Evolutionary conservation across 139 green algal species (phyloP).

Genomic region (Chlorella sp.): DNA sequence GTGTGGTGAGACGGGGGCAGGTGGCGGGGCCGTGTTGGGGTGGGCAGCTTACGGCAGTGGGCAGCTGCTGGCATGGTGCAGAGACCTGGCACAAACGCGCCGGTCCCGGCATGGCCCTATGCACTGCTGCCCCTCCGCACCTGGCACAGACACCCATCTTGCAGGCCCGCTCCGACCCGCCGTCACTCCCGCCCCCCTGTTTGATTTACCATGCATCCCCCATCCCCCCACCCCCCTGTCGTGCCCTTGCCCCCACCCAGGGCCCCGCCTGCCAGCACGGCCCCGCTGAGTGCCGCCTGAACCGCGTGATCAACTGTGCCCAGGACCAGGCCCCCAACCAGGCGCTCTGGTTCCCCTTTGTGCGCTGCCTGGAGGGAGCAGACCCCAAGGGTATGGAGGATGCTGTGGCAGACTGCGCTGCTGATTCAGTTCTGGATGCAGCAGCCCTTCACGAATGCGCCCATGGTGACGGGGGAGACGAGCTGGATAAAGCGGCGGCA

Average conservation of each 20-base stretch:
- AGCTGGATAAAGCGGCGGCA: slow-evolving; percentile 31
- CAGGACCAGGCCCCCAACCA: background rate
- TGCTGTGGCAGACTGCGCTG: slow-evolving; percentile 32
- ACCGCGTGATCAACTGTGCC: slow-evolving; percentile 49
- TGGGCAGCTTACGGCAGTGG: too few relatives aligned
- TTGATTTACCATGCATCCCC: background rate
- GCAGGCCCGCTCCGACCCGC: background rate
- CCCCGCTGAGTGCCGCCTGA: slow-evolving; percentile 45
- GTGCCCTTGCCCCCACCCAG: background rate
- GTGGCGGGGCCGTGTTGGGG: too few relatives aligned
- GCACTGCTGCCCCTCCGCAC: background rate
- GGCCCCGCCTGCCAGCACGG: slow-evolving; percentile 41
- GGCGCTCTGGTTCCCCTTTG: slow-evolving; percentile 39
- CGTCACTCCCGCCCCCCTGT: background rate
- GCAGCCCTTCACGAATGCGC: slow-evolving; percentile 32
- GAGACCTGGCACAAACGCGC: background rate
- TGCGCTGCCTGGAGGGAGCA: slow-evolving; percentile 35
- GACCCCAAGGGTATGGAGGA: background rate
- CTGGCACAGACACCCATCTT: background rate
- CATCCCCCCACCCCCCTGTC: background rate
- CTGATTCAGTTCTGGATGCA: slow-evolving; percentile 12
- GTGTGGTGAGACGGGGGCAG: too few relatives aligned
- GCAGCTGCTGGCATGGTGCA: too few relatives aligned
- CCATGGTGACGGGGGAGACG: slow-evolving; percentile 28
- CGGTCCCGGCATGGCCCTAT: background rate